These are phyloP conservation scores for Phlegmacium glaucopus DNA, from an alignment of 768 basidiomycete genomes.

Conservation along the genomic window DNA sequence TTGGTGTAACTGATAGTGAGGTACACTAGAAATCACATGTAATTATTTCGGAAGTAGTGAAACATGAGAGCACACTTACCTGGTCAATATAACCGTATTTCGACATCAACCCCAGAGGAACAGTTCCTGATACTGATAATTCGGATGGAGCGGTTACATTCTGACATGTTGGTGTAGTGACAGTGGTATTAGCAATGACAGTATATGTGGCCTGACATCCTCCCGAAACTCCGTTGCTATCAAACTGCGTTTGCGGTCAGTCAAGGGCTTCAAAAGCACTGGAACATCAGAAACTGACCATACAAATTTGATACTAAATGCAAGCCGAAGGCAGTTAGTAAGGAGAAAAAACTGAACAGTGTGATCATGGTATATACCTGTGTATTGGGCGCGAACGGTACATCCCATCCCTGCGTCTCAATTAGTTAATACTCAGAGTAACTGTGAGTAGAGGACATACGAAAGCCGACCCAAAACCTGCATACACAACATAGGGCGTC, in stretches of 20 bases:
- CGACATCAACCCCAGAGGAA: conserved; percentile 37
- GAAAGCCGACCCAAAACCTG: conserved; percentile 31
- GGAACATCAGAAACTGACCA: conserved; percentile 30
- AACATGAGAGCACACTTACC: conserved; percentile 19
- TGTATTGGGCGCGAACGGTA: conserved; percentile 48
- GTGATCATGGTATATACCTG: conserved; percentile 17
- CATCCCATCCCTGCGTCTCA: conserved; percentile 38
- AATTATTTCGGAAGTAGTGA: neutral
- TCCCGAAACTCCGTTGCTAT: conserved; percentile 43
- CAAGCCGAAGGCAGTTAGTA: neutral
- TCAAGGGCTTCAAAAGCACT: neutral
- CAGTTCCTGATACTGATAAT: conserved; percentile 33
- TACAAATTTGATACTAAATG: conserved; percentile 53
- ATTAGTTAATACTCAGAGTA: neutral
- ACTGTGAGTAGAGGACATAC: conserved; percentile 17
- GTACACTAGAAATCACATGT: conserved; percentile 35
- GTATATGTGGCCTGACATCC: conserved; percentile 51
- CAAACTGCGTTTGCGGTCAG: conserved; percentile 31
- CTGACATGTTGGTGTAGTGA: conserved; percentile 32
- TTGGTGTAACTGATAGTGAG: conserved; percentile 40
- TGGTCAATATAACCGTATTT: conserved; percentile 45
- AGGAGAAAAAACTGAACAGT: neutral
- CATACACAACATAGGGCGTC: conserved; percentile 40
- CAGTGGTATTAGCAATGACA: conserved; percentile 39
- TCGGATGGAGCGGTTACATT: conserved; percentile 35